Evolutionary conservation across 495 filamentous ascomycete genomes (phyloP).

Genomic region (Cetradonia linearis): DNA sequence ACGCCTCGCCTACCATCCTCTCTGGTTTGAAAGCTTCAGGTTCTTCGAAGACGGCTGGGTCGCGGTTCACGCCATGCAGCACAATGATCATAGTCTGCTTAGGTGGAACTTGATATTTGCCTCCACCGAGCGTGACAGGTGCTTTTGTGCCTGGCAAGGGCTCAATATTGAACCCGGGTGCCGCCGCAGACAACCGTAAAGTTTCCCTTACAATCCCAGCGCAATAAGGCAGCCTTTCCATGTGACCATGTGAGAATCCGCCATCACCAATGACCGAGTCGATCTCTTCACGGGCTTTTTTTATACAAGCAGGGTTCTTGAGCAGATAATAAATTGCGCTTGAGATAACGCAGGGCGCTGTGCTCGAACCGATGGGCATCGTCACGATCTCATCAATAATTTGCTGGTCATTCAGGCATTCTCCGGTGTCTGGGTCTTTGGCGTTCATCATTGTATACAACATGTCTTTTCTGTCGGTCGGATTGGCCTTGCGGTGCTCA

Average conservation of each 20-base stretch:
- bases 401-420: slow-evolving; percentile 47
- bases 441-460: slow-evolving; percentile 59
- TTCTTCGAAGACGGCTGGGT: slow-evolving; percentile 57
- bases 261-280: slow-evolving; percentile 32
- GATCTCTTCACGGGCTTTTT: slow-evolving; percentile 35
- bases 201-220: slow-evolving; percentile 63
- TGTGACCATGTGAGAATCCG: slow-evolving; percentile 41
- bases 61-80: slow-evolving; percentile 54
- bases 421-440: slow-evolving; percentile 55
- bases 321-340: slow-evolving; percentile 39
- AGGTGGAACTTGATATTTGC: slow-evolving; percentile 55
- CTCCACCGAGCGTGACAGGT: slow-evolving; percentile 43
- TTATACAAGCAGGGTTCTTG: slow-evolving; percentile 31
- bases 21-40: slow-evolving; percentile 56
- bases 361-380: slow-evolving; percentile 39
- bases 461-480: slow-evolving; percentile 54
- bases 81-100: slow-evolving; percentile 53
- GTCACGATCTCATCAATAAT: slow-evolving; percentile 58
- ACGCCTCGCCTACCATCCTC: slow-evolving; percentile 57
- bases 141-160: slow-evolving; percentile 42
- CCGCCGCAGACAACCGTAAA: slow-evolving; percentile 56
- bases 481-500: slow-evolving; percentile 41
- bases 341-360: slow-evolving; percentile 36
- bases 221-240: slow-evolving; percentile 55
- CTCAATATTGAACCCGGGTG: slow-evolving; percentile 52